Base-by-base conservation (phyloP, 192 early-diverging fungal species). In the Pilobolus umbonatus region DNA sequence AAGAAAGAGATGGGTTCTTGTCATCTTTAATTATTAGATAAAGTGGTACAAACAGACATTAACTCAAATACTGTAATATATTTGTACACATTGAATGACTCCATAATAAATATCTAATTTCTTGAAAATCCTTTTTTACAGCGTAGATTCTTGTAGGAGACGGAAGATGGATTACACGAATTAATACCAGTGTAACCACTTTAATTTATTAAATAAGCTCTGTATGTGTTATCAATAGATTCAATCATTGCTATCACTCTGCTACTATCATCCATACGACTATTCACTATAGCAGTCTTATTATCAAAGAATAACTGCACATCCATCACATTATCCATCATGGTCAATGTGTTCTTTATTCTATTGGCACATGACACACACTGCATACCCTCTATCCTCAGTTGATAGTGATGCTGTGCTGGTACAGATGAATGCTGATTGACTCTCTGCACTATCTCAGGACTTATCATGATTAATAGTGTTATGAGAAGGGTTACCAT, bases 321-420 rank as follows among this genome's bases (percentile, higher is more conserved):
- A 36, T 59, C 45, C 4, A 54, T 57, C 6, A 81, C 55, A 5
- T 46, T 50, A 2, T 45, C 42, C 29, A 55, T 39, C 10, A 25
- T 34, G 30, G 57, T 49, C 25, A 82, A 61, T 14, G 50, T 32
- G 11, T 64, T 60, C 25, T 75, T 77, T 8, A 82, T 65, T 44
- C 73, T 58, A 51, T 69, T 82, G 0, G 78, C 80, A 55, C 80
- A 82, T 1, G 76, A 75, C 44, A 71, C 64, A 38, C 80, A 82
- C 1, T 63, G 63, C 40, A 82, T 70, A 10, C 80, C 80, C 2
- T 79, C 54, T 5, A 81, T 14, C 14, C 25, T 55, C 5, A 52
- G 19, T 2, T 74, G 25, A n/a, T 64, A 63, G 40, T 73, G 70
- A 11, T 62, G 7, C 11, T 60, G 43, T 35, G 34, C 28, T 14